Evolutionary conservation across 257 asterid species (phyloP).

Genomic region (Ehretia macrophylla): DNA sequence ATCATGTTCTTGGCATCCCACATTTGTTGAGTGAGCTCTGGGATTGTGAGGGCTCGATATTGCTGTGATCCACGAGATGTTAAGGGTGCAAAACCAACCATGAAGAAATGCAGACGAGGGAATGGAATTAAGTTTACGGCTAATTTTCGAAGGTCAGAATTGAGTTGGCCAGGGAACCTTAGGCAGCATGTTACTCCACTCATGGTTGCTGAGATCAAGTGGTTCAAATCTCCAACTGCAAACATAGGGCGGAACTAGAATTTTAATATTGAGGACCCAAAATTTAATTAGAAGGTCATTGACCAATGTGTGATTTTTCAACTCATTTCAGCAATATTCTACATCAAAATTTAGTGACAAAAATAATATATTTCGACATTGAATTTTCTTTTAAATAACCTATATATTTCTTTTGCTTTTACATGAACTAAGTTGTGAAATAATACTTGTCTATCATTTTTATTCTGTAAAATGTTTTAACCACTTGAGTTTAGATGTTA

Average conservation of each 20-base stretch:
- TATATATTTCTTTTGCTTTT: too few relatives aligned
- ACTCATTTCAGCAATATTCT: too few relatives aligned
- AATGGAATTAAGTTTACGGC: slow-evolving; percentile 73
- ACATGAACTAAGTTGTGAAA: too few relatives aligned
- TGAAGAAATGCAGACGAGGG: slow-evolving; percentile 74
- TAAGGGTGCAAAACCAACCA: slow-evolving; percentile 73
- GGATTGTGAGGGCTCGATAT: slow-evolving; percentile 66
- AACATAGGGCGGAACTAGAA: neutral
- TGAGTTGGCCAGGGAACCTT: slow-evolving; percentile 69
- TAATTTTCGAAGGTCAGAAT: slow-evolving; percentile 67
- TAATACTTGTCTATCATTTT: too few relatives aligned
- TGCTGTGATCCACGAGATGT: slow-evolving; percentile 72
- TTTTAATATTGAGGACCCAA: neutral
- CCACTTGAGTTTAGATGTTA: too few relatives aligned
- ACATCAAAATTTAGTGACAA: too few relatives aligned
- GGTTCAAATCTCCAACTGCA: slow-evolving; percentile 81
- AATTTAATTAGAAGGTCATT: too few relatives aligned
- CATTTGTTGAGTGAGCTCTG: slow-evolving; percentile 75
- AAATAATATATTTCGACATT: too few relatives aligned
- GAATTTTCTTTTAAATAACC: too few relatives aligned
- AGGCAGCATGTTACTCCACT: slow-evolving; percentile 77
- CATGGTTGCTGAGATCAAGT: slow-evolving; percentile 69
- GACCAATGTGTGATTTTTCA: too few relatives aligned
- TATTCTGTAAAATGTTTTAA: too few relatives aligned
- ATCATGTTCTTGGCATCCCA: slow-evolving; percentile 86